Evolutionary conservation across 2,329 filamentous ascomycete genomes (phyloP).

Genomic region (Clonostachys rosea): DNA sequence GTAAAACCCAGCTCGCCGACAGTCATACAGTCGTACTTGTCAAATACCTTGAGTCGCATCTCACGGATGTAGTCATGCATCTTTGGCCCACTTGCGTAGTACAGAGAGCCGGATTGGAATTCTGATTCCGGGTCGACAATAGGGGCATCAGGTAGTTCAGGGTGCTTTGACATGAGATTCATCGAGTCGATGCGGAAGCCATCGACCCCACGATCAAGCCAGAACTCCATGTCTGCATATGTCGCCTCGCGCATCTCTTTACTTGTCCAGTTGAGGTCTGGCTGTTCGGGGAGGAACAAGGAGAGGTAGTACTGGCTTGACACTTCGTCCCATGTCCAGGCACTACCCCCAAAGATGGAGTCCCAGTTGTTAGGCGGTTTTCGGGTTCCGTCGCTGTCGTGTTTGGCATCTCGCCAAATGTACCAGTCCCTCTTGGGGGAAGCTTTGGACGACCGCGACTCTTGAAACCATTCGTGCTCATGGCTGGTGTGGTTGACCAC

Average conservation of each 20-base stretch:
- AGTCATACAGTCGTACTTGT: constrained; percentile 52
- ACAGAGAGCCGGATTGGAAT: constrained; percentile 15
- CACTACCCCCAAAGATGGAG: constrained; percentile 47
- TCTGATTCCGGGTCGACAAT: constrained; percentile 24
- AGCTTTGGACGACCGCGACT: constrained; percentile 52
- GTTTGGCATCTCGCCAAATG: constrained; percentile 40
- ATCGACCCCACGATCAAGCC: constrained; percentile 64
- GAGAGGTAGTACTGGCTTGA: constrained; percentile 68
- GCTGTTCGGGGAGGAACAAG: constrained; percentile 65
- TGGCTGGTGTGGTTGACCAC: constrained; percentile 75
- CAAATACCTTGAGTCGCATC: constrained; percentile 49
- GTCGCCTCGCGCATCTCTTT: constrained; percentile 59
- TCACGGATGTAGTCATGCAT: constrained; percentile 59
- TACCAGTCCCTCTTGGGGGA: constrained; percentile 63
- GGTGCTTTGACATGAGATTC: constrained; percentile 60
- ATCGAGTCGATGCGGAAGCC: constrained; percentile 67
- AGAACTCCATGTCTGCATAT: constrained; percentile 62
- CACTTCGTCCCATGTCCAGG: constrained; percentile 58
- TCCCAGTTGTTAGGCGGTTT: constrained; percentile 68
- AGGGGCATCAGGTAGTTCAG: constrained; percentile 47
- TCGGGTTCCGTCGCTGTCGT: constrained; percentile 46
- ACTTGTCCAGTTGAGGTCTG: constrained; percentile 77
- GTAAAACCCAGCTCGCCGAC: constrained; percentile 61
- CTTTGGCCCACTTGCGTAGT: constrained; percentile 25
- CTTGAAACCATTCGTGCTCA: constrained; percentile 50